These are phyloP conservation scores for Ophiostoma montium DNA, from an alignment of 2,329 filamentous ascomycete genomes.

Conservation along the genomic window DNA sequence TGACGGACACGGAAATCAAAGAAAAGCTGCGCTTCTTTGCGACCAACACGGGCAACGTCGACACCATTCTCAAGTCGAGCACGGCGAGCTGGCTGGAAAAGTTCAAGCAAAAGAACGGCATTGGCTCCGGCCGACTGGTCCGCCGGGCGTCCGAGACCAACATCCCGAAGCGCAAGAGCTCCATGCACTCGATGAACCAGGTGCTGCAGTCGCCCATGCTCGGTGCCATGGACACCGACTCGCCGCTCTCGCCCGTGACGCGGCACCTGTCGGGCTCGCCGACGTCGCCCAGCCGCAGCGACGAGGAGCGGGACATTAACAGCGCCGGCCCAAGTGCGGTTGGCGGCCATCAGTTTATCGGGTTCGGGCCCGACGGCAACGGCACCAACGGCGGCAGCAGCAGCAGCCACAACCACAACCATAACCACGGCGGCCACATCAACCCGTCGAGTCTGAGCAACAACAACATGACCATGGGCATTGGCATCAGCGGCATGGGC, in stretches of 20 bases:
- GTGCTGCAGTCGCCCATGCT: constrained; percentile 38
- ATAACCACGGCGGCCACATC: neutral
- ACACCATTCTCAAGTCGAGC: constrained; percentile 56
- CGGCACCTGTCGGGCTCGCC: constrained; percentile 54
- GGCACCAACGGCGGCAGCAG: too few species aligned
- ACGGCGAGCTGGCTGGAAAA: constrained; percentile 79
- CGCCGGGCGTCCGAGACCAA: constrained; percentile 53
- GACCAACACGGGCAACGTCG: constrained; percentile 51
- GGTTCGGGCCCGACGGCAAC: neutral
- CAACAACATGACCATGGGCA: constrained; percentile 2
- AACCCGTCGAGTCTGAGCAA: neutral
- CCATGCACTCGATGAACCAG: neutral
- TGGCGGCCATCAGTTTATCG: constrained; percentile 1
- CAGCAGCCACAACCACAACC: too few species aligned
- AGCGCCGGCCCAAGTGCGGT: neutral
- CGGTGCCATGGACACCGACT: constrained; percentile 33
- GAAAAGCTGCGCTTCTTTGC: constrained; percentile 77
- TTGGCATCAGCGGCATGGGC: constrained; percentile 15
- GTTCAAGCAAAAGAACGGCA: constrained; percentile 79
- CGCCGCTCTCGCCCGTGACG: constrained; percentile 53
- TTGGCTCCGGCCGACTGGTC: constrained; percentile 29
- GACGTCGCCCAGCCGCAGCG: constrained; percentile 53
- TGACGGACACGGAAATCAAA: constrained; percentile 69
- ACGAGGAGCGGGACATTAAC: constrained; percentile 48
- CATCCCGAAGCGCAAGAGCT: constrained; percentile 46